Evolutionary conservation across 1,139 yeast genomes (phyloP), one percentile per base, ranked within the genome.

Genomic region (Yamadazyma spencermartinsiae): DNA sequence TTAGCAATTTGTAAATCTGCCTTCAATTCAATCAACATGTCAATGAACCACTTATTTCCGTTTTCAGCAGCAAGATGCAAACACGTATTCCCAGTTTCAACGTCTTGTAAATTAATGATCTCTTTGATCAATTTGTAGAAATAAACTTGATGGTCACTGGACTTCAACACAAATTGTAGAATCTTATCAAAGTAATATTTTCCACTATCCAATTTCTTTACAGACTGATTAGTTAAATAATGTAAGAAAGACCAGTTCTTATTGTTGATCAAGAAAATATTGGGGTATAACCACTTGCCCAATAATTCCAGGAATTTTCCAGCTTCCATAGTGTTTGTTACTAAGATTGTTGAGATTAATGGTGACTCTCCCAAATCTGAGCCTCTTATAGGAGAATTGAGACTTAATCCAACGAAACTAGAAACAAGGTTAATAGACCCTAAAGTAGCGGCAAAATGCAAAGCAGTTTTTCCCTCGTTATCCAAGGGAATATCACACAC

Each of bases 51-150:
- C 48, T 77, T 80, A 51, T 86, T 83, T 21, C 96, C 97, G 37
- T 83, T 76, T 54, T 95, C 82, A 0, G 96, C 94, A 0, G 98
- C 97, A 43, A 89, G 79, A 58, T 90, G 95, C 42, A 92, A 68
- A 39, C 92, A 81, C 0, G 96, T 88, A 55, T 90, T 95, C 29
- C 98, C 98, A 50, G 83, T 82, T 11, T 50, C 52, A 36, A 79
- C 72, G 56, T 90, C 98, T 48, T 82, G 85, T 2, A 81, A 75
- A 56, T 90, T 87, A 19, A 89, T 79, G 38, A 89, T 73, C 33
- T 80, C 79, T 11, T 68, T 63, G 59, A 84, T 76, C 45, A 88
- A 79, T 50, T 79, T 74, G n/a, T 77, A 72, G 37, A 90, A 68
- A 21, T 74, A 68, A 34, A 75, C 65, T 34, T 79, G 69, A 43